phyloP scores from a whole-genome alignment of 306 rosid genomes.

The Crotalaria pallida region DNA sequence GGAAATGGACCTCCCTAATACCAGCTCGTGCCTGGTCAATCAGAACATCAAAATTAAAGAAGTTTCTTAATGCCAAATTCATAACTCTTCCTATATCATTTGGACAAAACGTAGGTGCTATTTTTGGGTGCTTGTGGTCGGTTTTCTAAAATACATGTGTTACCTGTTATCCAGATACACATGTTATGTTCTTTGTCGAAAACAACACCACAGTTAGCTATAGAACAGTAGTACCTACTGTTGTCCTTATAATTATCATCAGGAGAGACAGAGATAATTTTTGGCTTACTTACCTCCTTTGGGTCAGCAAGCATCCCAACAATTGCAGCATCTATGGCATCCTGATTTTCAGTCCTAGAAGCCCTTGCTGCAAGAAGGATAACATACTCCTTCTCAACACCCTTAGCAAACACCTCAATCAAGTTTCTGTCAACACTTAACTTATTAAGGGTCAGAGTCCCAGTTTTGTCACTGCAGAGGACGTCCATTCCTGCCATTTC shows the following conservation, averaged over 20 bases:
- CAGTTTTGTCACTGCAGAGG: constrained; percentile 95
- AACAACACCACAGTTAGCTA: no score
- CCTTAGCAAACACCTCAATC: constrained; percentile 81
- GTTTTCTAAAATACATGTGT: no score
- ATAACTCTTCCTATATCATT: background rate
- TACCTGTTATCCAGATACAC: no score
- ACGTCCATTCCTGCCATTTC: constrained; percentile 99
- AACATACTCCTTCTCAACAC: constrained; percentile 76
- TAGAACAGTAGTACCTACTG: no score
- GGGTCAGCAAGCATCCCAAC: constrained; percentile 97
- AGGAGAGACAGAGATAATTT: background rate
- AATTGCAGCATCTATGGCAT: constrained; percentile 95
- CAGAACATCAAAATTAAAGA: constrained; percentile 1
- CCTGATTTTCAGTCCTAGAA: constrained; percentile 91
- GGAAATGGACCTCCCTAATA: constrained; percentile 78
- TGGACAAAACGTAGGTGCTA: no score
- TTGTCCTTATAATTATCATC: background rate
- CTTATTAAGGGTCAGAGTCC: constrained; percentile 89
- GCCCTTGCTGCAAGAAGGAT: constrained; percentile 93
- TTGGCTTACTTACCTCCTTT: constrained; percentile 57
- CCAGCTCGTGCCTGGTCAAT: constrained; percentile 81
- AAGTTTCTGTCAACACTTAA: constrained; percentile 72
- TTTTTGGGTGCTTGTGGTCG: no score
- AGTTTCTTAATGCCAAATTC: background rate
- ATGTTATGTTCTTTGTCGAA: no score